phyloP scores from a whole-genome alignment of 305 asterid genomes.

The Fraxinus latifolia region DNA sequence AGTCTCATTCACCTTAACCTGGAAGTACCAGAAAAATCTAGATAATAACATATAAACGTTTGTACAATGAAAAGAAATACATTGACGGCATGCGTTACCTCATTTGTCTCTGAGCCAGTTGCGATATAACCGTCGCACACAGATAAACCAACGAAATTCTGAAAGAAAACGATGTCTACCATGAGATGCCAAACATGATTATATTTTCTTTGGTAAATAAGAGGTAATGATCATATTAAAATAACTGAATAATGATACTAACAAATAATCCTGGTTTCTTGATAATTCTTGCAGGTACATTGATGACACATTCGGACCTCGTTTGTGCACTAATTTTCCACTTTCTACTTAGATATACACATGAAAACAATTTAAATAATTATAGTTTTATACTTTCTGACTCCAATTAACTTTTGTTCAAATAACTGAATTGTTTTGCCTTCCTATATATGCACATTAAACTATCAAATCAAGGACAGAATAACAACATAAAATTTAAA shows the following conservation, averaged over 20 bases:
- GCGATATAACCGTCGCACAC: conserved; percentile 91
- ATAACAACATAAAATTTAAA: neutral
- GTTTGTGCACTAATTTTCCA: neutral
- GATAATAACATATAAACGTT: neutral
- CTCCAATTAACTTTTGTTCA: neutral
- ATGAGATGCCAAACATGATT: conserved; percentile 22
- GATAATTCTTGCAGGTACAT: neutral
- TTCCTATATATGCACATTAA: neutral
- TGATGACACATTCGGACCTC: neutral
- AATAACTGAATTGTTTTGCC: neutral
- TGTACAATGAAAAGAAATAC: neutral
- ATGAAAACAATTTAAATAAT: neutral
- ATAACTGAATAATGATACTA: neutral
- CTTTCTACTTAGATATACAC: neutral
- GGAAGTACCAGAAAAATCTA: neutral
- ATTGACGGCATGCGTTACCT: conserved; percentile 45
- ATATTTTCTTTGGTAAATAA: neutral
- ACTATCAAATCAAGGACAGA: neutral
- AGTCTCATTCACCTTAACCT: neutral
- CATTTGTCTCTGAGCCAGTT: conserved; percentile 96
- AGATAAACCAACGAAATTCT: conserved; percentile 96
- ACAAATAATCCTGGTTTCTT: neutral
- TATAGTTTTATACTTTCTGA: neutral
- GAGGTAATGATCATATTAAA: neutral
- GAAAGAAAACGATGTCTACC: conserved; percentile 31